A percentile compares a stretch with the other conserved stretches of the same genome.
Evolutionary conservation across 1,139 yeast species (phyloP).

Genomic region (Groenewaldozyma auringiensis): DNA sequence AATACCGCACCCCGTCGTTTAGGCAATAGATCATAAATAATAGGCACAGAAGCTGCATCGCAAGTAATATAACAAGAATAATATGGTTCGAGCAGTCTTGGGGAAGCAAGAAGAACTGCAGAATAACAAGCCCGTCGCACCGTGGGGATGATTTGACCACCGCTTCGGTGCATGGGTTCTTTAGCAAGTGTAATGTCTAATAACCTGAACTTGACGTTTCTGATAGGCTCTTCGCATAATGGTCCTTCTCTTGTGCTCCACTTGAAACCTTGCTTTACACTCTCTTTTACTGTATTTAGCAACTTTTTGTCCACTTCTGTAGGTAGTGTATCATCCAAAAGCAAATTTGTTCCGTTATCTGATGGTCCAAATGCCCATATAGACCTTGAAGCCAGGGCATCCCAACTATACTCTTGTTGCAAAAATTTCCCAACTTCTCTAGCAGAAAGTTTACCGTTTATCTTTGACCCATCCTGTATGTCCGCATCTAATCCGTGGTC

Average conservation of each 20-base stretch:
- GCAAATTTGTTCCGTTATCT: constrained; percentile 48
- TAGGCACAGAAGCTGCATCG: constrained; percentile 39
- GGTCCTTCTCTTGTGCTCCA: constrained; percentile 90
- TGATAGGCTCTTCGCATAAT: constrained; percentile 72
- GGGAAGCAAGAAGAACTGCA: constrained; percentile 70
- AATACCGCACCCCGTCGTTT: constrained; percentile 63
- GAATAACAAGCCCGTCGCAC: constrained; percentile 78
- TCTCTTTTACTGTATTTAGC: constrained; percentile 43
- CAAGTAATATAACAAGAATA: constrained; percentile 58
- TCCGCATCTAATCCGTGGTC: constrained; percentile 49
- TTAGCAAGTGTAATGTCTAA: constrained; percentile 52
- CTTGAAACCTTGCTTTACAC: constrained; percentile 66
- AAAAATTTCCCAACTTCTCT: constrained; percentile 46
- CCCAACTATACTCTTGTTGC: constrained; percentile 64
- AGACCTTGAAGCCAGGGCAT: constrained; percentile 72
- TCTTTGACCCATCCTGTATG: constrained; percentile 46
- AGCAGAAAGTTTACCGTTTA: constrained; percentile 33
- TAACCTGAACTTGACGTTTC: constrained; percentile 64
- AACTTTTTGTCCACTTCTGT: constrained; percentile 55
- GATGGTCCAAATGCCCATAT: constrained; percentile 75
- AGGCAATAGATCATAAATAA: constrained; percentile 46
- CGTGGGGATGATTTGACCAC: constrained; percentile 78
- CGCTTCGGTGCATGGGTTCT: constrained; percentile 43
- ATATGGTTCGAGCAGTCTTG: constrained; percentile 76
- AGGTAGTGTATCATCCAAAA: constrained; percentile 72